These are phyloP conservation scores for Hypsizygus marmoreus DNA, from an alignment of 768 basidiomycete species.

Conservation along the genomic window DNA sequence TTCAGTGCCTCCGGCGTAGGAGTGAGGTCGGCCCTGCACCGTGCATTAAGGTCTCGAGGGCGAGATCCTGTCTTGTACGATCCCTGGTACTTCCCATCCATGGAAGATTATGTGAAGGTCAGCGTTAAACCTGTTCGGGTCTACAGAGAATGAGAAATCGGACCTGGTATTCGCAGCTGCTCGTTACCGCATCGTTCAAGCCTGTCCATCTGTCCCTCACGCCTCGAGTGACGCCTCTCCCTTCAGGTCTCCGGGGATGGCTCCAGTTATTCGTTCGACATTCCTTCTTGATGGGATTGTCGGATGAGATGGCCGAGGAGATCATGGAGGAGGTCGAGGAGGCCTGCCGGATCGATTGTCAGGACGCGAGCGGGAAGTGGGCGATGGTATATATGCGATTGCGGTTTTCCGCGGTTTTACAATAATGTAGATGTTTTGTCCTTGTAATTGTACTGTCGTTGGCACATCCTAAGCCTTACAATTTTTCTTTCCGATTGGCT, in stretches of 20 bases:
- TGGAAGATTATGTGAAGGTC: constrained; percentile 63
- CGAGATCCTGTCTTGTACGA: constrained; percentile 62
- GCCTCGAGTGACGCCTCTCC: constrained; percentile 56
- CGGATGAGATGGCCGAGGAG: constrained; percentile 53
- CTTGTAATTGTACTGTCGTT: too few relatives aligned
- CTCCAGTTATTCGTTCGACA: constrained; percentile 63
- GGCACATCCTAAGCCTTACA: too few relatives aligned
- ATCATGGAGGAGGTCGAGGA: constrained; percentile 67
- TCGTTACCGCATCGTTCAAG: constrained; percentile 58
- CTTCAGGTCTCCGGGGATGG: constrained; percentile 63
- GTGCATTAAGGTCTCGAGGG: constrained; percentile 51
- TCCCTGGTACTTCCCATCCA: constrained; percentile 86
- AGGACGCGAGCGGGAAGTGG: constrained; percentile 64
- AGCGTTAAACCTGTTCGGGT: constrained; percentile 12
- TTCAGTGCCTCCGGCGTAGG: constrained; percentile 48
- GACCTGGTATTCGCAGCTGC: constrained; percentile 40
- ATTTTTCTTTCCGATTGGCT: too few relatives aligned
- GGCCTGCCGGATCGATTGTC: constrained; percentile 55
- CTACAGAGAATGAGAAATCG: not conserved
- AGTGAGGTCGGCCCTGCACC: constrained; percentile 57
- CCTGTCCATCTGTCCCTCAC: constrained; percentile 54
- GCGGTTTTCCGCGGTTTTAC: constrained; percentile 57
- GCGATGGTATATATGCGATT: constrained; percentile 73
- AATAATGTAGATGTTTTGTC: constrained; percentile 13
- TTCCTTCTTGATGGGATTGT: constrained; percentile 57